Evolutionary conservation across 495 filamentous ascomycete genomes (phyloP).

Genomic region (Penicillium arizonense): DNA sequence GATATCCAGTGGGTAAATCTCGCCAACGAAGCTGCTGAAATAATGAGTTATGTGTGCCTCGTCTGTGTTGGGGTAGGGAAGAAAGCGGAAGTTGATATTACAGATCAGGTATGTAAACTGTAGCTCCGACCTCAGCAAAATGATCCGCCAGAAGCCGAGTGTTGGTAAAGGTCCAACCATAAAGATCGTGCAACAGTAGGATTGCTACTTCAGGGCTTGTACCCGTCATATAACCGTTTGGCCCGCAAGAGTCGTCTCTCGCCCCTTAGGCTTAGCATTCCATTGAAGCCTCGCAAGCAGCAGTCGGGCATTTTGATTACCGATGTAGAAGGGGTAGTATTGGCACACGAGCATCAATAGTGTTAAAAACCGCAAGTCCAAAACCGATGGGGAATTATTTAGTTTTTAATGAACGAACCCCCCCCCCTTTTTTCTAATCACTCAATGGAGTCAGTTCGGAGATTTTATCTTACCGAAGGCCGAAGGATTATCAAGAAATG

Average conservation of each 20-base stretch:
- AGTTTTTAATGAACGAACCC: too few relatives aligned
- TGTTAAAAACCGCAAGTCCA: too few relatives aligned
- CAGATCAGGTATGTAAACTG: constrained; percentile 52
- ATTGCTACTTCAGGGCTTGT: constrained; percentile 35
- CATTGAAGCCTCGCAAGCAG: constrained; percentile 37
- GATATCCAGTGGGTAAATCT: constrained; percentile 33
- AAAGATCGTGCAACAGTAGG: constrained; percentile 46
- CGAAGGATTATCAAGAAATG: too few relatives aligned
- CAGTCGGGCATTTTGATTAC: constrained; percentile 7
- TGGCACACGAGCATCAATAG: too few relatives aligned
- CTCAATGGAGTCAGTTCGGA: too few relatives aligned
- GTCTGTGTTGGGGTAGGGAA: not conserved
- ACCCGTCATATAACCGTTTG: constrained; percentile 42
- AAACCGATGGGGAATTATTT: too few relatives aligned
- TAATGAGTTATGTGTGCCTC: too few relatives aligned
- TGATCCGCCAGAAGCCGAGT: constrained; percentile 48
- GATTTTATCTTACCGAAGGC: too few relatives aligned
- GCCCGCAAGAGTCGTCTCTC: constrained; percentile 29
- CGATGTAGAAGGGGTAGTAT: too few relatives aligned
- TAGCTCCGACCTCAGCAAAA: constrained; percentile 43
- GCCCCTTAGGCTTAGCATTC: constrained; percentile 45
- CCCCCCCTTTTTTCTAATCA: too few relatives aligned
- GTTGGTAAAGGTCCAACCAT: constrained; percentile 51
- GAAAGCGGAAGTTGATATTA: not conserved
- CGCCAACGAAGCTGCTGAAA: constrained; percentile 29